These are phyloP conservation scores for Pseudogymnoascus sp. DNA, from an alignment of 2,329 filamentous ascomycete genomes.

Conservation along the genomic window DNA sequence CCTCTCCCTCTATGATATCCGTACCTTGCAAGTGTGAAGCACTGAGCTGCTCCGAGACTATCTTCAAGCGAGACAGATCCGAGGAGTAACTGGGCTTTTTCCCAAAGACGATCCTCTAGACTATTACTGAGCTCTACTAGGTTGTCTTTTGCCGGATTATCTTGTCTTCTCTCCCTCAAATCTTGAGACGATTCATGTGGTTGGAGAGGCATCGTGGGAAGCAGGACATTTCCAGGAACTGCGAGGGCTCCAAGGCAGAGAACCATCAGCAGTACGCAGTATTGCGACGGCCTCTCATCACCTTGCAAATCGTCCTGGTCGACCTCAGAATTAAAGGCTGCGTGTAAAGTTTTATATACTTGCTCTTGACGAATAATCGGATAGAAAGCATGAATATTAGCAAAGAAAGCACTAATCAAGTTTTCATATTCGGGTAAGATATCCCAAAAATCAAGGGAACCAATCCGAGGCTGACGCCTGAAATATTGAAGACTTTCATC, in stretches of 20 bases:
- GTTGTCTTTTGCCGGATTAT: neutral
- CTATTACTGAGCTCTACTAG: neutral
- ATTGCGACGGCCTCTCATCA: slow-evolving; percentile 6
- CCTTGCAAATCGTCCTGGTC: neutral
- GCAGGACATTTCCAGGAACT: slow-evolving; percentile 9
- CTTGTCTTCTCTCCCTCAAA: neutral
- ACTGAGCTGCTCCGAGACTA: slow-evolving; percentile 23
- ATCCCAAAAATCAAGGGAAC: neutral
- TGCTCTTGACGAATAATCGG: neutral
- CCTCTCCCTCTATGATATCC: neutral
- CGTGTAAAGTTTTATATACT: slow-evolving; percentile 3
- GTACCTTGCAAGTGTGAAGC: slow-evolving; percentile 27
- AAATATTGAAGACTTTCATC: slow-evolving; percentile 4
- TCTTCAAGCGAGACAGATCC: slow-evolving; percentile 20
- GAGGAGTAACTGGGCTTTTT: slow-evolving; percentile 21
- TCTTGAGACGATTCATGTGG: neutral
- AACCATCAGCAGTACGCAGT: slow-evolving; percentile 18
- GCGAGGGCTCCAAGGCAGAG: slow-evolving; percentile 16
- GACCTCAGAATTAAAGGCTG: neutral
- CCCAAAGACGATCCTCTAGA: slow-evolving; percentile 9
- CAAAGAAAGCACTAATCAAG: slow-evolving; percentile 19
- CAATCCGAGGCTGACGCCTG: neutral
- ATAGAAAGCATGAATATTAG: slow-evolving; percentile 26
- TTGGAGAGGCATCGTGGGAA: neutral
- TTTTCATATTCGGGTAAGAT: neutral